phyloP scores from a whole-genome alignment of 2,329 filamentous ascomycete genomes.

The Penicillium sp. region DNA sequence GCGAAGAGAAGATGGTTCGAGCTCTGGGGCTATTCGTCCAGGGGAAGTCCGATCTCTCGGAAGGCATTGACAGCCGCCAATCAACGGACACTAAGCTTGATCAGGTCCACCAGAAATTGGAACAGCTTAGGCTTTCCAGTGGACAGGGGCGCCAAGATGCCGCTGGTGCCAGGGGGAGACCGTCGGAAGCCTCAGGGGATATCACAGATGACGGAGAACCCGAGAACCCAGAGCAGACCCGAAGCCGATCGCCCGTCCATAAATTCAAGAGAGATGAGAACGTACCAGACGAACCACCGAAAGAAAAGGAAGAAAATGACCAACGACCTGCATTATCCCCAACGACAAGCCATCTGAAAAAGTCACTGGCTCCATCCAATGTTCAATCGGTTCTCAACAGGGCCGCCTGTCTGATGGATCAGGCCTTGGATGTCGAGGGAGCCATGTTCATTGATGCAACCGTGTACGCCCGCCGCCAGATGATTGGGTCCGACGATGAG shows the following conservation, averaged over 20 bases:
- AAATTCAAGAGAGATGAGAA: constrained; percentile 11
- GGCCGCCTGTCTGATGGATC: constrained; percentile 19
- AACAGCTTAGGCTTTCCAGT: constrained; percentile 11
- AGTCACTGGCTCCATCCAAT: constrained; percentile 18
- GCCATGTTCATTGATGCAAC: constrained; percentile 24
- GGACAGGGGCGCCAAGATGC: background rate
- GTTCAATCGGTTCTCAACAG: constrained; percentile 23
- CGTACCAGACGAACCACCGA: background rate
- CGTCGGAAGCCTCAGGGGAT: background rate
- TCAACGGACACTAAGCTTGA: background rate
- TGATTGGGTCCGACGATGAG: constrained; percentile 8
- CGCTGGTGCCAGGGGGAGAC: background rate
- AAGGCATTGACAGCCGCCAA: constrained; percentile 18
- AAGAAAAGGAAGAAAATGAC: constrained; percentile 8
- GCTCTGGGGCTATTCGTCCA: constrained; percentile 25
- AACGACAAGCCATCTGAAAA: constrained; percentile 19
- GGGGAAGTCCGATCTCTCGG: constrained; percentile 22
- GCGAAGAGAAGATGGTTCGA: constrained; percentile 26
- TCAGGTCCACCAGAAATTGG: constrained; percentile 12
- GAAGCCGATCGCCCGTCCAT: constrained; percentile 17
- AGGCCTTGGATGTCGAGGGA: constrained; percentile 24
- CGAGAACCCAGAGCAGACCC: background rate
- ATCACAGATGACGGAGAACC: background rate
- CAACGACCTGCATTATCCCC: constrained; percentile 18
- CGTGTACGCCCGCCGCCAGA: constrained; percentile 20